Base-by-base conservation (phyloP, 495 filamentous ascomycete genomes). In the Neurospora intermedia region DNA sequence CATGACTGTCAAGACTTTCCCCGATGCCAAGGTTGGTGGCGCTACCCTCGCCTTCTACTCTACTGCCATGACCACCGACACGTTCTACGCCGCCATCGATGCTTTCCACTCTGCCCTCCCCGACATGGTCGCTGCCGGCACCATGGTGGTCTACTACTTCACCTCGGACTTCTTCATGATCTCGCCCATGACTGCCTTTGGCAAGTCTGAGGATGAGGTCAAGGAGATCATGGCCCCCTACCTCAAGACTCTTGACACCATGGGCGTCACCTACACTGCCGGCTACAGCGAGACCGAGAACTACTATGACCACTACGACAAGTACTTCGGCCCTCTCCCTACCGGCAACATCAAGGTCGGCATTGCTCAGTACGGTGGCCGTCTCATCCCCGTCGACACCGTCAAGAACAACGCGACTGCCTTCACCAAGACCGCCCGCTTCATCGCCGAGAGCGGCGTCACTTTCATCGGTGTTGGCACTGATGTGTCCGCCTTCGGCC, bases 321-420 rank as follows among this genome's bases (percentile, higher is more conserved):
- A 73, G 15, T 84, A 84, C 77, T 80, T 86, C 72, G 81, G 80
- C 16, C 80, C 80, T n/a, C 78, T 84, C 10, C 78, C 80, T 23
- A 77, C 78, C 16, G 77, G 78, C 39, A 82, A 81, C 73, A 83
- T 88, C 69, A 80, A 79, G 11, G 84, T 87, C 48, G 80, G 83
- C 69, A 80, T 80, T 20, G 84, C 82, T 74, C 85, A 89, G 70
- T 88, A 87, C 77, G 89, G 88, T 27, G 88, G 89, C 42, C 86
- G 90, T 41, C 83, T 91, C 13, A 85, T 91, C 69, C 88, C 89
- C 6, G 83, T 85, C 46, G 76, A 78, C n/a, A 80, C 87, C 11
- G 80, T 90, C 39, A 38, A 80, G 43, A 78, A 83, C 48, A n/a
- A 43, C 46, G 62, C 73, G n/a, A 66, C 72, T 20, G 75, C 69